Percentiles rank a stretch among this genome's conserved stretches.
phyloP scores from a whole-genome alignment of 495 filamentous ascomycete genomes.

The Coniosporium apollinis region DNA sequence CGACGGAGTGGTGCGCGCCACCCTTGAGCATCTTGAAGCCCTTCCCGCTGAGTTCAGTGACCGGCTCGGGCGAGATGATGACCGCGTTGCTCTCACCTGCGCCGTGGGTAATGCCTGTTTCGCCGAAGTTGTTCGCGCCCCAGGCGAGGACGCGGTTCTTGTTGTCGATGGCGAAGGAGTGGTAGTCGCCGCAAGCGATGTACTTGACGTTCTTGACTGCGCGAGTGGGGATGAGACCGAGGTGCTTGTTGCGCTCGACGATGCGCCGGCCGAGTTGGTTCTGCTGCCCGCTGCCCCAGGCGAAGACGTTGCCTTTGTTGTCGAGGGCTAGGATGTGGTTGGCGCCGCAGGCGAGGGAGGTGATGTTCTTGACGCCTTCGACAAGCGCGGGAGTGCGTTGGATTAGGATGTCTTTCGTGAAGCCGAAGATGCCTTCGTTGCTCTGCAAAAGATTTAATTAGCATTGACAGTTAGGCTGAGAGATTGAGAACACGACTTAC shows the following conservation, averaged over 20 bases:
- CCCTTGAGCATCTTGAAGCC: conserved; percentile 40
- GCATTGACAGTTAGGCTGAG: neutral
- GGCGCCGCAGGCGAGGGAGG: conserved; percentile 39
- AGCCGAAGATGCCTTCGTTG: conserved; percentile 57
- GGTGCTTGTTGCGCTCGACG: conserved; percentile 40
- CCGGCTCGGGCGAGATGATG: conserved; percentile 39
- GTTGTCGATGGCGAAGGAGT: conserved; percentile 59
- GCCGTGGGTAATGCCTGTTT: conserved; percentile 53
- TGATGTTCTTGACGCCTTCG: conserved; percentile 43
- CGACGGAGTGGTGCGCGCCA: conserved; percentile 51
- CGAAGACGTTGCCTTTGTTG: conserved; percentile 43
- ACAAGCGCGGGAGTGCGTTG: conserved; percentile 31
- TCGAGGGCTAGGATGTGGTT: conserved; percentile 61
- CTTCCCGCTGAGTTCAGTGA: conserved; percentile 39
- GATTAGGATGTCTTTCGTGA: conserved; percentile 27
- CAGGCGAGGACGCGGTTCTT: conserved; percentile 60
- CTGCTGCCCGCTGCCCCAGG: conserved; percentile 61
- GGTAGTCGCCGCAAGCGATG: conserved; percentile 48
- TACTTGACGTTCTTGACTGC: conserved; percentile 38
- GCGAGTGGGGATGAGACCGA: conserved; percentile 50
- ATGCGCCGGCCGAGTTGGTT: conserved; percentile 57
- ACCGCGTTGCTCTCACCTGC: conserved; percentile 49
- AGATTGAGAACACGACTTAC: conserved; percentile 24
- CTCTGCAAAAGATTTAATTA: conserved; percentile 23
- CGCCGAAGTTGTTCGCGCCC: conserved; percentile 77